phyloP scores from a whole-genome alignment of 495 filamentous ascomycete species.

The Penicillium ochrochloron region DNA sequence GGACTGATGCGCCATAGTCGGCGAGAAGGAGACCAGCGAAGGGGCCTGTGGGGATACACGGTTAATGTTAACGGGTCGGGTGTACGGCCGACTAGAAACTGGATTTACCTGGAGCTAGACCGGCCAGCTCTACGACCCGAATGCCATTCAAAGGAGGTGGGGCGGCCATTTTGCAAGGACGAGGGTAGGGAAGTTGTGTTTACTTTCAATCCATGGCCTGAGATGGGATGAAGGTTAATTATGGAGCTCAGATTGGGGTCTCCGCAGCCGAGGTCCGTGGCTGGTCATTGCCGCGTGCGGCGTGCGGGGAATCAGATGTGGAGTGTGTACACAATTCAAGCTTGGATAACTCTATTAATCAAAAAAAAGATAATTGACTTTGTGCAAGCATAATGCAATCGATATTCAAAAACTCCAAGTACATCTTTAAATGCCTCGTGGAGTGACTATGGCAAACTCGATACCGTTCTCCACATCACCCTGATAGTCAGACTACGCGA shows the following conservation, averaged over 20 bases:
- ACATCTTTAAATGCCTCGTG: neutral
- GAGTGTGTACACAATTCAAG: slow-evolving; percentile 1
- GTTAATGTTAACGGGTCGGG: neutral
- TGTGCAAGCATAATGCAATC: too few relatives aligned
- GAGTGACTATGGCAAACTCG: too few relatives aligned
- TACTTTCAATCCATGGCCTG: slow-evolving; percentile 2
- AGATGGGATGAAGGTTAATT: slow-evolving; percentile 5
- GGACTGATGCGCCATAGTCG: slow-evolving; percentile 84
- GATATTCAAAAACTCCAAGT: too few relatives aligned
- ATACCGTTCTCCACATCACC: too few relatives aligned
- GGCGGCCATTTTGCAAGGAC: slow-evolving; percentile 21
- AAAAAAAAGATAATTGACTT: neutral
- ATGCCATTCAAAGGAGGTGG: slow-evolving; percentile 74
- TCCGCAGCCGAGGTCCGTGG: slow-evolving; percentile 44
- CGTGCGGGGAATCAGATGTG: slow-evolving; percentile 35
- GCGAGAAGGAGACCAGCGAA: slow-evolving; percentile 88
- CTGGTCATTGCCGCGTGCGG: slow-evolving; percentile 5
- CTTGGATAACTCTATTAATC: neutral
- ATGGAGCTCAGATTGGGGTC: slow-evolving; percentile 14
- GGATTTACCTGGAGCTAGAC: slow-evolving; percentile 78
- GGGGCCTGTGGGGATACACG: slow-evolving; percentile 60
- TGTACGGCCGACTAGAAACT: neutral
- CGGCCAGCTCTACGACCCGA: slow-evolving; percentile 86
- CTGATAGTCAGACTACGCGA: neutral
- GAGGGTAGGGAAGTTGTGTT: neutral